phyloP scores from a whole-genome alignment of 2,329 filamentous ascomycete species.

The Westerdykella sp. region DNA sequence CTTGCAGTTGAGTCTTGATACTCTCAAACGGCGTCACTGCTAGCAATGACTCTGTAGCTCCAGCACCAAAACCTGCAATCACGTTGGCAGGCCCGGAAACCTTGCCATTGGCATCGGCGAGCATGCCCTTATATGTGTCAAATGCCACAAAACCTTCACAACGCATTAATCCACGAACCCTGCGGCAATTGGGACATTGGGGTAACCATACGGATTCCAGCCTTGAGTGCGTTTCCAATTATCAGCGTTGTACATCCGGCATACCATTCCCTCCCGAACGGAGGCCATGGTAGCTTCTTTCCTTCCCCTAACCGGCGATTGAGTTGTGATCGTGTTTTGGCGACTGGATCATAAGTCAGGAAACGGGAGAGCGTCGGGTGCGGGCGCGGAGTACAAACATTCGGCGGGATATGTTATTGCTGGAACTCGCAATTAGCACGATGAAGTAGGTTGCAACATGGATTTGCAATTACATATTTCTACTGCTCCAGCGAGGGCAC shows the following conservation, averaged over 20 bases:
- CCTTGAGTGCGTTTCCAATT: conserved; percentile 93
- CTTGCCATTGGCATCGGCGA: conserved; percentile 78
- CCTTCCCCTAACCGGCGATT: conserved; percentile 75
- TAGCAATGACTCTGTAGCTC: conserved; percentile 85
- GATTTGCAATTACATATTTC: conserved; percentile 65
- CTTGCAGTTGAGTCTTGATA: conserved; percentile 85
- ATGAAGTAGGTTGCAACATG: not conserved
- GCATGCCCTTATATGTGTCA: conserved; percentile 81
- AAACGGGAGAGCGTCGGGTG: conserved; percentile 1
- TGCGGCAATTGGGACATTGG: not conserved
- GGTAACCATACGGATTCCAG: conserved; percentile 70
- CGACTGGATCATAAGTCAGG: conserved; percentile 51
- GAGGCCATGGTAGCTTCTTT: conserved; percentile 89
- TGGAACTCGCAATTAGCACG: conserved; percentile 29
- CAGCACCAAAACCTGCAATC: conserved; percentile 87
- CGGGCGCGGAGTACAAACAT: conserved; percentile 50
- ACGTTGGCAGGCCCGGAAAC: conserved; percentile 88
- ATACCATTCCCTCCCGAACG: conserved; percentile 93
- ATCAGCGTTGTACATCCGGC: conserved; percentile 96
- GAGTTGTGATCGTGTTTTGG: conserved; percentile 90
- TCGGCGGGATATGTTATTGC: conserved; percentile 92
- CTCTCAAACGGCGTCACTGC: conserved; percentile 96
- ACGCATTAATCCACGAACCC: not conserved
- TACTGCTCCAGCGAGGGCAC: conserved; percentile 86
- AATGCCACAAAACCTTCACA: conserved; percentile 80